Evolutionary conservation across 1,284 basidiomycete genomes (phyloP).

Genomic region (Schizophyllum commune): DNA sequence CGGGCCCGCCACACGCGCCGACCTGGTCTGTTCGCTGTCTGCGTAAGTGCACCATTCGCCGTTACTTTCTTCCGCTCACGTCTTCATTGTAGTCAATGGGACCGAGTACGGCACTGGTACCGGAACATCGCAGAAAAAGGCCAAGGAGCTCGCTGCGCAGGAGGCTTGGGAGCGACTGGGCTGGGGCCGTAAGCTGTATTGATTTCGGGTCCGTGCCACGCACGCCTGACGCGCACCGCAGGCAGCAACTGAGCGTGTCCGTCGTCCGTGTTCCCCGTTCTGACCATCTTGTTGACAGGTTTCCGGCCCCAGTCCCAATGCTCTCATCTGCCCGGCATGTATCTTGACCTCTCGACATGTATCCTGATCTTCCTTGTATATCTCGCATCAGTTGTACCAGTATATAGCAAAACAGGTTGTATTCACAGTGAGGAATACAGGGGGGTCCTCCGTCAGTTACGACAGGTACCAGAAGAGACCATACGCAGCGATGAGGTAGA

Average conservation of each 20-base stretch:
- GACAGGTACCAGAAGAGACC: constrained; percentile 54
- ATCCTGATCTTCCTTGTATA: no score
- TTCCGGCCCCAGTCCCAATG: not conserved
- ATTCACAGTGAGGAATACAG: not conserved
- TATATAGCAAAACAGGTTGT: not conserved
- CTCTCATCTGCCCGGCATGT: not conserved
- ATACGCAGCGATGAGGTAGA: constrained; percentile 56
- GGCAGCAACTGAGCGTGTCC: not conserved
- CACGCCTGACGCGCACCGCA: not conserved
- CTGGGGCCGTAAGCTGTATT: constrained; percentile 30
- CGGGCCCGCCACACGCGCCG: constrained; percentile 45
- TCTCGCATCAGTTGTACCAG: not conserved
- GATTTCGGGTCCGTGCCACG: not conserved
- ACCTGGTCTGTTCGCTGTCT: constrained; percentile 44
- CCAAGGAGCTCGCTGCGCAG: constrained; percentile 50
- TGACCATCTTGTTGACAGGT: not conserved
- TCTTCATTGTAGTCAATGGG: constrained; percentile 32
- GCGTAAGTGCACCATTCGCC: constrained; percentile 25
- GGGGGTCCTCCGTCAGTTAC: not conserved
- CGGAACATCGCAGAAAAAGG: constrained; percentile 44
- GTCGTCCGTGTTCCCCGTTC: not conserved
- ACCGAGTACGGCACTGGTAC: constrained; percentile 33
- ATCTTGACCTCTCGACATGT: not conserved
- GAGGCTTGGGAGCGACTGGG: constrained; percentile 38
- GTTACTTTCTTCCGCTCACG: not conserved